These are phyloP conservation scores for Candida sphagnicola DNA, from an alignment of 805 yeast species.

Conservation along the genomic window DNA sequence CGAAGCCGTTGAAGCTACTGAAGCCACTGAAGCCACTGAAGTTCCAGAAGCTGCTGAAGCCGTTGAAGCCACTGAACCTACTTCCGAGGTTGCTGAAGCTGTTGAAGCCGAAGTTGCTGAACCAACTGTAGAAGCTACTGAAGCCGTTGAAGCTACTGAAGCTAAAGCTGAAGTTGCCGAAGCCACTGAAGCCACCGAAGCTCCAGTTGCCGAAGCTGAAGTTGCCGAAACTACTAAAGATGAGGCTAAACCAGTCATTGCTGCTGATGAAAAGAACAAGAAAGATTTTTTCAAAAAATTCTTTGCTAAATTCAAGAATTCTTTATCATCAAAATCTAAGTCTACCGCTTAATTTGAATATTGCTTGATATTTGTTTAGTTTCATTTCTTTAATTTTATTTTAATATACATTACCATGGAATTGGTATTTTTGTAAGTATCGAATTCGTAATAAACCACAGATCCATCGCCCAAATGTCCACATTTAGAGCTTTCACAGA, in stretches of 20 bases:
- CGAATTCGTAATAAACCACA: no score
- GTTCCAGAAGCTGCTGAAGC: slow-evolving; percentile 5
- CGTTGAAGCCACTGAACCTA: slow-evolving; percentile 6
- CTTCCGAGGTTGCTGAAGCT: slow-evolving; percentile 5
- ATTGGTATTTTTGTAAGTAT: no score
- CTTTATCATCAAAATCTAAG: slow-evolving; percentile 6
- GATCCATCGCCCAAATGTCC: no score
- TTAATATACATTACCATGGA: neutral
- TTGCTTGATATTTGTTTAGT: neutral
- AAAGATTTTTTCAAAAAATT: slow-evolving; percentile 34
- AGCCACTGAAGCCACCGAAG: slow-evolving; percentile 9
- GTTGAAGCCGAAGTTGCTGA: slow-evolving; percentile 6
- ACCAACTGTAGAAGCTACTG: slow-evolving; percentile 7
- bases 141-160: slow-evolving; percentile 5
- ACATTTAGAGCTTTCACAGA: no score
- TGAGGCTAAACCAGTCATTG: slow-evolving; percentile 13
- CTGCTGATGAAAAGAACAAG: slow-evolving; percentile 34
- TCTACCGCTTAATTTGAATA: neutral
- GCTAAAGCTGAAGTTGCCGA: slow-evolving; percentile 7
- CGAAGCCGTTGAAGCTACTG: slow-evolving; percentile 6
- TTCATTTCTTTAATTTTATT: neutral
- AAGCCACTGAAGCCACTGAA: slow-evolving; percentile 6
- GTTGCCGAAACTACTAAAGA: slow-evolving; percentile 9
- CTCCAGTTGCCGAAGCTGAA: slow-evolving; percentile 8
- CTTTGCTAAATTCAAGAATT: slow-evolving; percentile 32